Conservation (phyloP, 352 stramenopile species). For the Globisporangium nunn region DNA sequence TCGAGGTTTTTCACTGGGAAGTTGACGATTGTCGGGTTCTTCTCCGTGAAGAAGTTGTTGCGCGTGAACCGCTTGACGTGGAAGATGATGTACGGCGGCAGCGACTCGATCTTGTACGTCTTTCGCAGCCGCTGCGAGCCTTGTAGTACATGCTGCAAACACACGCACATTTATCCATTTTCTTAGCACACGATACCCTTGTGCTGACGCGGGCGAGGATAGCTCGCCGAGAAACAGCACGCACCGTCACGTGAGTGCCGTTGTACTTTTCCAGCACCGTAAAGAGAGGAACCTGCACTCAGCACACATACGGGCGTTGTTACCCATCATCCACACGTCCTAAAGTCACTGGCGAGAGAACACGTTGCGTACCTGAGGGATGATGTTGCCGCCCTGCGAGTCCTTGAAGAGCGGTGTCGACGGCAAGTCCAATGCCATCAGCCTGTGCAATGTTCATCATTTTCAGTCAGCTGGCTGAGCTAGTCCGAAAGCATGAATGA, state of each 20-base stretch:
- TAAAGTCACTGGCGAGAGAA: neutral
- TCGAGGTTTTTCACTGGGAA: constrained; percentile 99
- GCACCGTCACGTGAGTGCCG: constrained; percentile 73
- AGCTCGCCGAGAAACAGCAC: neutral
- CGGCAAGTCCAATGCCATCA: constrained; percentile 96
- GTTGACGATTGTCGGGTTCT: constrained; percentile 99
- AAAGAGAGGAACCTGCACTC: constrained; percentile 90
- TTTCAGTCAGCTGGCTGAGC: neutral
- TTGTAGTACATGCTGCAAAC: constrained; percentile 69
- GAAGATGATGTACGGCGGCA: constrained; percentile 96
- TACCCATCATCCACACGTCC: no score
- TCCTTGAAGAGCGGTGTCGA: constrained; percentile 98
- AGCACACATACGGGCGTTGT: neutral
- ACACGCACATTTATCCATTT: neutral
- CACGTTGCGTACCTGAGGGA: constrained; percentile 75
- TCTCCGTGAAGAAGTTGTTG: constrained; percentile 98
- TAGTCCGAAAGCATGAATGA: neutral
- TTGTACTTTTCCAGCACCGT: constrained; percentile 97
- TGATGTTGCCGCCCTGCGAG: constrained; percentile 94
- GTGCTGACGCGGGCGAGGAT: neutral
- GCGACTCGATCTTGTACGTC: constrained; percentile 89
- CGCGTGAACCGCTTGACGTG: constrained; percentile 96
- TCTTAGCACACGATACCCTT: neutral
- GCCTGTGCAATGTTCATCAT: constrained; percentile 34
- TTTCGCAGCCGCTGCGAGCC: constrained; percentile 79